phyloP scores from a whole-genome alignment of 306 rosid genomes.

The Gastrolobium villosum region DNA sequence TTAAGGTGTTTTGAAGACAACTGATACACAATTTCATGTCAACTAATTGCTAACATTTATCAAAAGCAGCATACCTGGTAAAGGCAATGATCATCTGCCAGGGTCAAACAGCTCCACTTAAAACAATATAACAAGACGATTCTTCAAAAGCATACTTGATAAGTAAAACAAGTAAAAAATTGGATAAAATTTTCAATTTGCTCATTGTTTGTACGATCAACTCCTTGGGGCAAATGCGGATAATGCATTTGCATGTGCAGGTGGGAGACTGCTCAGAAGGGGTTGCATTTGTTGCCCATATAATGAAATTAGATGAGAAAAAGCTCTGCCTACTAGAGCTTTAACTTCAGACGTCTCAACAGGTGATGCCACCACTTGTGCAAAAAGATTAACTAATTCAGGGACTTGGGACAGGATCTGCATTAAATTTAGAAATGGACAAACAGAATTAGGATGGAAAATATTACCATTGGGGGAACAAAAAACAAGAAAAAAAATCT shows the following conservation, averaged over 20 bases:
- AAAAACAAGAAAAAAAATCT: constrained; percentile 35
- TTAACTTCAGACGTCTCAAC: constrained; percentile 88
- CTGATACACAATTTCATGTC: background rate
- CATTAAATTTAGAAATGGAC: constrained; percentile 48
- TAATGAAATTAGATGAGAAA: constrained; percentile 84
- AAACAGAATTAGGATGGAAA: constrained; percentile 41
- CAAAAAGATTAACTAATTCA: constrained; percentile 89
- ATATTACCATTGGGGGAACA: constrained; percentile 14
- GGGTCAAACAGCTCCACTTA: constrained; percentile 44
- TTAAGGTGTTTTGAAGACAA: constrained; percentile 32
- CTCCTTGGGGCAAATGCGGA: constrained; percentile 82
- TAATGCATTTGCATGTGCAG: constrained; percentile 85
- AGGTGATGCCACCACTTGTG: constrained; percentile 93
- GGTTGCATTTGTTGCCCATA: constrained; percentile 97
- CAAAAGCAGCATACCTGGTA: constrained; percentile 54
- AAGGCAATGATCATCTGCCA: constrained; percentile 41
- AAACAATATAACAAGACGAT: constrained; percentile 43
- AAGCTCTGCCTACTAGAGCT: constrained; percentile 84
- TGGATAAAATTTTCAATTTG: constrained; percentile 33
- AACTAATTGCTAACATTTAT: constrained; percentile 26
- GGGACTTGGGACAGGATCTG: constrained; percentile 95
- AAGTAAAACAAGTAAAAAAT: constrained; percentile 24
- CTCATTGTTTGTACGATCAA: constrained; percentile 53
- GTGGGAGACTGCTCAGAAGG: constrained; percentile 83
- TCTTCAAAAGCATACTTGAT: constrained; percentile 43